Percentiles rank a stretch among this genome's conserved stretches.
phyloP scores from a whole-genome alignment of 2,329 filamentous ascomycete genomes.

The Ascochyta clinopodiicola region DNA sequence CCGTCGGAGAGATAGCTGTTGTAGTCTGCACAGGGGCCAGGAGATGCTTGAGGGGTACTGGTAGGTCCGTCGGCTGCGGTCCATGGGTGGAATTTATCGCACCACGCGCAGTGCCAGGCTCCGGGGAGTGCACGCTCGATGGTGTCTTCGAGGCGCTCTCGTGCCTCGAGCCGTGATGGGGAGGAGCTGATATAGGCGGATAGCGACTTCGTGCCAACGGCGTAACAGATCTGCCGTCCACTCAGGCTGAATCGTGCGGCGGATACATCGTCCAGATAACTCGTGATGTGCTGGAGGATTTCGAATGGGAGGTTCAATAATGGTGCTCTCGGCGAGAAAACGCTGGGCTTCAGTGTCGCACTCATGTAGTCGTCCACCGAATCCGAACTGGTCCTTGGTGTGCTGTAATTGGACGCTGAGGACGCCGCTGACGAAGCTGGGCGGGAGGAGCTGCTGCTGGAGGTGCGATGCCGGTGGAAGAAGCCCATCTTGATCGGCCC shows the following conservation, averaged over 20 bases:
- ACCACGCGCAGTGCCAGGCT: slow-evolving; percentile 46
- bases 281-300: slow-evolving; percentile 38
- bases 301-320: slow-evolving; percentile 38
- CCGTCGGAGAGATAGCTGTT: slow-evolving; percentile 35
- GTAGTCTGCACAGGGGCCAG: slow-evolving; percentile 31
- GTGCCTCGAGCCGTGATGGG: slow-evolving; percentile 27
- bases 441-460: not conserved
- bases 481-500: slow-evolving; percentile 3
- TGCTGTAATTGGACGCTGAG: not conserved
- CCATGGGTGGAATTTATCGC: slow-evolving; percentile 40
- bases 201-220: slow-evolving; percentile 34
- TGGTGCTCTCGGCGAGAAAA: slow-evolving; percentile 16
- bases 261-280: slow-evolving; percentile 31
- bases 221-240: slow-evolving; percentile 37
- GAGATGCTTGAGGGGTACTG: slow-evolving; percentile 12
- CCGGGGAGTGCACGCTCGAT: slow-evolving; percentile 43
- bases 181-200: slow-evolving; percentile 21
- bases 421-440: slow-evolving; percentile 1
- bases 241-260: slow-evolving; percentile 37
- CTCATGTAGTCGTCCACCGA: slow-evolving; percentile 5
- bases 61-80: slow-evolving; percentile 17
- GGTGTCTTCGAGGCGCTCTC: slow-evolving; percentile 31
- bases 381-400: slow-evolving; percentile 12
- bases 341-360: slow-evolving; percentile 15
- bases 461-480: slow-evolving; percentile 11